Conservation (phyloP, 2,329 filamentous ascomycete genomes). For the Penicillium brasilianum region DNA sequence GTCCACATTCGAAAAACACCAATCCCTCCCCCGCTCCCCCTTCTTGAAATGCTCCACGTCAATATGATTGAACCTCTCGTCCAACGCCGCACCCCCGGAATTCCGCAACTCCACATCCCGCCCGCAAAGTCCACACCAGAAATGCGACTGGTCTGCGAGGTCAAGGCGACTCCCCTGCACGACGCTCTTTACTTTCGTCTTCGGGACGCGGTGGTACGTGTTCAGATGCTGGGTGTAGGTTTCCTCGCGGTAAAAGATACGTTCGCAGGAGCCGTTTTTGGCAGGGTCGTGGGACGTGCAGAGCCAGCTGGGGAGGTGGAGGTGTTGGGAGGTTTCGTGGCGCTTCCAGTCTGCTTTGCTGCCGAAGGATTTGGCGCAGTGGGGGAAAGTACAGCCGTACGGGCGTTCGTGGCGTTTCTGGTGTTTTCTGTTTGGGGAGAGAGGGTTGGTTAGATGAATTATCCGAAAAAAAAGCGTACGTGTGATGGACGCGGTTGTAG, state of each 20-base stretch:
- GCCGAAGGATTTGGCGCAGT: constrained; percentile 77
- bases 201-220: constrained; percentile 47
- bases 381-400: constrained; percentile 76
- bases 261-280: constrained; percentile 56
- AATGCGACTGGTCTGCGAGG: constrained; percentile 66
- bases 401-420: constrained; percentile 79
- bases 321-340: constrained; percentile 82
- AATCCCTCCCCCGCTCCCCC: constrained; percentile 41
- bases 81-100: constrained; percentile 61
- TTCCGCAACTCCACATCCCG: constrained; percentile 59
- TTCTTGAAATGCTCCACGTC: constrained; percentile 59
- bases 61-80: constrained; percentile 73
- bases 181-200: neutral
- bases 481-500: neutral
- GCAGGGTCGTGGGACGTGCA: constrained; percentile 58
- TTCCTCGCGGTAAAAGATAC: constrained; percentile 63
- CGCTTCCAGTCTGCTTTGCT: constrained; percentile 95
- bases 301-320: constrained; percentile 71
- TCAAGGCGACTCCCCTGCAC: constrained; percentile 61
- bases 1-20: constrained; percentile 34
- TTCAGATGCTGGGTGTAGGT: constrained; percentile 67
- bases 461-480: accelerated
- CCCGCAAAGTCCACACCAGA: constrained; percentile 88
- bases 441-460: constrained; percentile 2
- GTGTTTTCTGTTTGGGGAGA: constrained; percentile 77